Percentiles rank a stretch among this genome's conserved stretches.
These are phyloP conservation scores for Neofusicoccum ribis DNA, from an alignment of 2,329 filamentous ascomycete genomes.

Conservation along the genomic window DNA sequence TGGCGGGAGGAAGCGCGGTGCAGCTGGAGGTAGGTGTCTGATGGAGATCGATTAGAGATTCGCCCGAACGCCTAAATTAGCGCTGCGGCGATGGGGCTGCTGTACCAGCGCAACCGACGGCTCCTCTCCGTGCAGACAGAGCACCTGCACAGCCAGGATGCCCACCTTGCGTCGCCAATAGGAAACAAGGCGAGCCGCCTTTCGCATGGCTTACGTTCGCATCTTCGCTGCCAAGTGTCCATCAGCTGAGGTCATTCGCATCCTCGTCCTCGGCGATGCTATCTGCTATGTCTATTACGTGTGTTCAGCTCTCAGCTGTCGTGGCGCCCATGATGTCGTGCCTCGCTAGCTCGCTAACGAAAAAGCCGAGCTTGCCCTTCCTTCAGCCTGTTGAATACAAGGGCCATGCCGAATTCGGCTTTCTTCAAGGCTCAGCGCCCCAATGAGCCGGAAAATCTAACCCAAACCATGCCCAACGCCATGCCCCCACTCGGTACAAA, in stretches of 20 bases:
- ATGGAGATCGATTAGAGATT: slow-evolving; percentile 20
- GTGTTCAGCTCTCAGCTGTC: neutral
- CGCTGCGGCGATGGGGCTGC: slow-evolving; percentile 13
- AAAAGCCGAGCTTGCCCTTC: neutral
- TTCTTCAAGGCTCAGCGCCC: neutral
- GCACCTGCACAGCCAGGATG: slow-evolving; percentile 11
- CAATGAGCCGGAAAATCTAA: neutral
- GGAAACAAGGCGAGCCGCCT: slow-evolving; percentile 1
- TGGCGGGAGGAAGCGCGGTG: slow-evolving; percentile 16
- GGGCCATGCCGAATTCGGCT: neutral
- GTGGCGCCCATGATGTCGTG: slow-evolving; percentile 15
- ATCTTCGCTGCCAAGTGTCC: neutral
- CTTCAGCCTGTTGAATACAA: neutral
- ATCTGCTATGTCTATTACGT: slow-evolving; percentile 5
- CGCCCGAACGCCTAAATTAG: slow-evolving; percentile 21
- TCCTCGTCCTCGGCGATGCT: neutral
- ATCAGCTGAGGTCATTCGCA: slow-evolving; percentile 17
- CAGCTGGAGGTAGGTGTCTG: slow-evolving; percentile 17
- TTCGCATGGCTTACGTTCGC: neutral
- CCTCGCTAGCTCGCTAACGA: neutral
- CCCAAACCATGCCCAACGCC: neutral
- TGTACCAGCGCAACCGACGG: slow-evolving; percentile 1
- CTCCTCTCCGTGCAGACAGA: slow-evolving; percentile 4
- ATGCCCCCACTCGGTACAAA: neutral
- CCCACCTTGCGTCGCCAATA: slow-evolving; percentile 2